Percentiles rank a stretch among this genome's conserved stretches.
Evolutionary conservation across 2,329 filamentous ascomycete species (phyloP).

Genomic region (Ascomycota sp.): DNA sequence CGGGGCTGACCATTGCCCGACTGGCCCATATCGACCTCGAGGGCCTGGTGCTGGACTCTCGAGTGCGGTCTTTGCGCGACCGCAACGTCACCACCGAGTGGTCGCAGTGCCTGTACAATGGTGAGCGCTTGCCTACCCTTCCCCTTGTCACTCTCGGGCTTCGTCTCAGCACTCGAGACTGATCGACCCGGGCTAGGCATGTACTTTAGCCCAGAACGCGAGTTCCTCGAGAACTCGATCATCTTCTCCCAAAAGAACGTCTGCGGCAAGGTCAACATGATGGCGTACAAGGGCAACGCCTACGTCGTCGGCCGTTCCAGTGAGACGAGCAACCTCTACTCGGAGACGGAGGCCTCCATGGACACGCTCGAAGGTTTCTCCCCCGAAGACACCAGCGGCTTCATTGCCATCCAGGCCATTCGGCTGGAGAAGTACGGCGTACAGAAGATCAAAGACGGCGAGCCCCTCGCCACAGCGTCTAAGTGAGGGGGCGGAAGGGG

Average conservation of each 20-base stretch:
- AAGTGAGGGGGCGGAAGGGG: background rate
- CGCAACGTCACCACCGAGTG: slow-evolving; percentile 27
- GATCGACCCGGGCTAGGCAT: too few species aligned
- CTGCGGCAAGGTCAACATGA: slow-evolving; percentile 6
- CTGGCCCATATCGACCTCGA: slow-evolving; percentile 25
- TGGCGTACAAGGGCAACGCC: slow-evolving; percentile 25
- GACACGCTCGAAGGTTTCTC: slow-evolving; percentile 24
- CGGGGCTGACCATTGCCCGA: slow-evolving; percentile 5
- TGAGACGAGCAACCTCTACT: slow-evolving; percentile 28
- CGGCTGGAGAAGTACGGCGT: slow-evolving; percentile 29
- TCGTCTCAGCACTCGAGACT: too few species aligned
- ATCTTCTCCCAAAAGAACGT: slow-evolving; percentile 25
- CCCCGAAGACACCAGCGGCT: slow-evolving; percentile 36
- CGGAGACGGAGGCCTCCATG: slow-evolving; percentile 27
- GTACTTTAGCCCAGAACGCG: slow-evolving; percentile 21
- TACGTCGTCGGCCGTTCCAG: slow-evolving; percentile 25
- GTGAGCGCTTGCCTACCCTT: too few species aligned
- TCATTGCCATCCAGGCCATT: slow-evolving; percentile 49
- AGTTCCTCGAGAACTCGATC: slow-evolving; percentile 39
- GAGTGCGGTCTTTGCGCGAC: slow-evolving; percentile 31
- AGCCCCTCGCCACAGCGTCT: slow-evolving; percentile 14
- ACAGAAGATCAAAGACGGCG: slow-evolving; percentile 12
- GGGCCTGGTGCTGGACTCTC: slow-evolving; percentile 33
- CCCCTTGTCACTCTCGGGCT: too few species aligned
- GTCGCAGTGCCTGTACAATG: slow-evolving; percentile 24